Evolutionary conservation across 805 yeast genomes (phyloP), one percentile per base, ranked within the genome.

Genomic region (Dipodascus geniculatus): DNA sequence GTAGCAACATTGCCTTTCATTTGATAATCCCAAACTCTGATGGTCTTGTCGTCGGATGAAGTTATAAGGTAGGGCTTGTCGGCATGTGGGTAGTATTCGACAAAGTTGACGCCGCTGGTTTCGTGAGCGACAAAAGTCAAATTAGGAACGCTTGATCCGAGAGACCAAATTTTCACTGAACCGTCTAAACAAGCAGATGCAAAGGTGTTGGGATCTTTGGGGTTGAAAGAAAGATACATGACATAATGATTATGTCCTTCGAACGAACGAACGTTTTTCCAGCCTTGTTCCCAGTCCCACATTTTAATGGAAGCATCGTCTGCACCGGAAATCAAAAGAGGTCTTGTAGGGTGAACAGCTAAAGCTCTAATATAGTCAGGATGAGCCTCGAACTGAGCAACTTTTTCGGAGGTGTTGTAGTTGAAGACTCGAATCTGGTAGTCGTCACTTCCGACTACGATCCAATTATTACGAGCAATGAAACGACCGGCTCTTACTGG

Each of bases 241-340:
- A 93, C 90, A 68, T 85, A 93, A 70, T 93, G 96, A 68, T 82
- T 87, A 70, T 93, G 99, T 55, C 99, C 98, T 70, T 87, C 96
- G 67, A 86, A 93, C 38, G 83, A 80, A 68, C 87, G 97, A 68
- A 87, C 93, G 60, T 85, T 71, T 61, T 80, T 80, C 99, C 99
- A 93, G 65, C 79, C 80, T 65, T 82, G 81, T 54, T 93, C 99
- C 99, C 99, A 93, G 69, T 93, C 90, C 98, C 98, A 93, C 66
- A 90, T 77, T 71, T 84, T 88, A 66, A 93, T 80, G 47, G 95
- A 80, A 75, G 86, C 81, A 68, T 93, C 99, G 71, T 93, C 99
- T 49, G 91, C 82, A 42, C 89, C 87, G 2, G 97, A 85, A 62
- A 93, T 75, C 51, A 93, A 77, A 63, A 85, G 86, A 22, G 98